phyloP scores from a whole-genome alignment of 495 filamentous ascomycete genomes.

The Venustampulla echinocandica region DNA sequence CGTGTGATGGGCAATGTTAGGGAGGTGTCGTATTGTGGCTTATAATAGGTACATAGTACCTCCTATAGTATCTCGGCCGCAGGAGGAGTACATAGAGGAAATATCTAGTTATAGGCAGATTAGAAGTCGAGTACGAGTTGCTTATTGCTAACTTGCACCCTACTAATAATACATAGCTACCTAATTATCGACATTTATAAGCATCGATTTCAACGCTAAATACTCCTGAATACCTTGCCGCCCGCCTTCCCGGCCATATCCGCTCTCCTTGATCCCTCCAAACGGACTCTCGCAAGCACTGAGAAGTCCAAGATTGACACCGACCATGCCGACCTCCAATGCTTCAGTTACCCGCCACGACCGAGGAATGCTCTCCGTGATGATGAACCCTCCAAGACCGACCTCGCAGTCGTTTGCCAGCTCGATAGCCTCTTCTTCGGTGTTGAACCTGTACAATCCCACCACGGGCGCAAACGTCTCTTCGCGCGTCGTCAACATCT shows the following conservation, averaged over 20 bases:
- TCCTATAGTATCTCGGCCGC: too few species aligned
- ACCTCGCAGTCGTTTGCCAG: conserved; percentile 68
- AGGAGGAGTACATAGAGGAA: too few species aligned
- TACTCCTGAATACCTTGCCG: conserved; percentile 22
- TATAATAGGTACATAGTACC: too few species aligned
- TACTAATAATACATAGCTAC: not conserved
- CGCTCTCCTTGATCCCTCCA: conserved; percentile 27
- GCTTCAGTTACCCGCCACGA: conserved; percentile 69
- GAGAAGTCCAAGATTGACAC: conserved; percentile 58
- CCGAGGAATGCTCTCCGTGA: conserved; percentile 57
- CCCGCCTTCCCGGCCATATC: conserved; percentile 24
- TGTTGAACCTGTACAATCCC: conserved; percentile 67
- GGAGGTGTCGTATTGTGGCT: too few species aligned
- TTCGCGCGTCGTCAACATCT: conserved; percentile 67
- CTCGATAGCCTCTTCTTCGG: conserved; percentile 73
- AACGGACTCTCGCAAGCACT: conserved; percentile 22
- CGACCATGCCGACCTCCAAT: conserved; percentile 80
- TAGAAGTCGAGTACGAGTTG: too few species aligned
- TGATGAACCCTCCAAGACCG: conserved; percentile 78
- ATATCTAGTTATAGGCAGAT: too few species aligned
- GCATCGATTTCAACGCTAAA: conserved; percentile 14
- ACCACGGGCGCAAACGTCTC: conserved; percentile 85
- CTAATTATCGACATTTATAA: conserved; percentile 10
- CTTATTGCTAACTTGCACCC: too few species aligned
- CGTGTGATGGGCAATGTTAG: too few species aligned